Evolutionary conservation across 208 protist species (phyloP).

Genomic region (Leishmania major): DNA sequence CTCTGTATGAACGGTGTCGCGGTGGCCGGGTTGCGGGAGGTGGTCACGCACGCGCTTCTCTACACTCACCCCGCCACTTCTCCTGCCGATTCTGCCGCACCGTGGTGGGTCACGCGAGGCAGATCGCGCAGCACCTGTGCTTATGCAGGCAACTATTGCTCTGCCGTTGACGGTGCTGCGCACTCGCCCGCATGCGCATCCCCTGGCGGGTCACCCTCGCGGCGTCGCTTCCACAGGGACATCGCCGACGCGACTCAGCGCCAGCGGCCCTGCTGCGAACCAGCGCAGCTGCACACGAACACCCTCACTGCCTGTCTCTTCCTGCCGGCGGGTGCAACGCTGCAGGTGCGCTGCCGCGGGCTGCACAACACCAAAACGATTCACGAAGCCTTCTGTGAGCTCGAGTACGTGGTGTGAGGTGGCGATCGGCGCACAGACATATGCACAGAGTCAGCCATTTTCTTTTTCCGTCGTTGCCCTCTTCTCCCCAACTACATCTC

Average conservation of each 20-base stretch:
- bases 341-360: constrained; percentile 53
- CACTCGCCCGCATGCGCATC: not conserved
- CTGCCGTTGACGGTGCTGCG: not conserved
- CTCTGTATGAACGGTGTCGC: constrained; percentile 20
- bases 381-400: constrained; percentile 60
- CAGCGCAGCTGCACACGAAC: constrained; percentile 44
- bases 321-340: constrained; percentile 35
- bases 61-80: constrained; percentile 8
- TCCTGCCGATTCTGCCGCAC: not conserved
- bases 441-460: not conserved
- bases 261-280: constrained; percentile 39
- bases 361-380: constrained; percentile 26
- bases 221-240: constrained; percentile 13
- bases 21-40: constrained; percentile 11
- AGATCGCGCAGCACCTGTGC: not conserved
- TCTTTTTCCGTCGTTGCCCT: not conserved
- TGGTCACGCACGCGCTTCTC: constrained; percentile 12
- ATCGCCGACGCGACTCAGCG: constrained; percentile 1
- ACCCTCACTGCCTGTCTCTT: constrained; percentile 47
- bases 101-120: not conserved
- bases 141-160: not conserved
- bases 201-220: not conserved
- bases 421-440: not conserved
- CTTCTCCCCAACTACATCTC: not conserved
- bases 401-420: constrained; percentile 49